These are phyloP conservation scores for Phaeosphaeria sp. DNA, from an alignment of 2,329 filamentous ascomycete genomes.

Conservation along the genomic window DNA sequence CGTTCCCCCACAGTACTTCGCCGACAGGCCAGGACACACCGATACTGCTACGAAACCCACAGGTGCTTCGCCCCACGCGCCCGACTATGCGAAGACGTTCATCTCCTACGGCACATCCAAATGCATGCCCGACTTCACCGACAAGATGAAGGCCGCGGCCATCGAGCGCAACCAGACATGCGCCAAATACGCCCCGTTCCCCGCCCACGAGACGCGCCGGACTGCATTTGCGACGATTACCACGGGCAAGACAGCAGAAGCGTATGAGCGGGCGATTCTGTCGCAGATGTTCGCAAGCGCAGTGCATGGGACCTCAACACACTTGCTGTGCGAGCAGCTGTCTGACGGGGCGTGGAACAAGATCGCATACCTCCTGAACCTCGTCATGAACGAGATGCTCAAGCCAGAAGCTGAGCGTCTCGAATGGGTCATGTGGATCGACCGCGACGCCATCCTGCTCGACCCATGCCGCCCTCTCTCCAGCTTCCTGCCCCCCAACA, in stretches of 20 bases:
- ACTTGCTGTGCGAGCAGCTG: constrained; percentile 50
- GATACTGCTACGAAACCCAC: background rate
- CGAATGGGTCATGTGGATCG: constrained; percentile 54
- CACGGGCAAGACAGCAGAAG: constrained; percentile 35
- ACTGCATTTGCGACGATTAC: constrained; percentile 47
- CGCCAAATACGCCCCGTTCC: constrained; percentile 19
- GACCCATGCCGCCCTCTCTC: constrained; percentile 51
- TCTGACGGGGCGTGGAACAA: constrained; percentile 55
- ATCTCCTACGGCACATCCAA: constrained; percentile 21
- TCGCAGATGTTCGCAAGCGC: constrained; percentile 51
- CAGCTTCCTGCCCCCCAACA: constrained; percentile 44
- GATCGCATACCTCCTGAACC: constrained; percentile 52
- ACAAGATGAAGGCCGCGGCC: constrained; percentile 12
- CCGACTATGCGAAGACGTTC: constrained; percentile 13
- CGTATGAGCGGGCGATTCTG: constrained; percentile 50
- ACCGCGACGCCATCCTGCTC: constrained; percentile 53
- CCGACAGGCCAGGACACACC: background rate
- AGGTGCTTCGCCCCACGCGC: background rate
- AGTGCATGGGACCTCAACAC: constrained; percentile 50
- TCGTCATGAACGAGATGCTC: constrained; percentile 44
- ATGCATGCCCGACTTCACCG: constrained; percentile 20
- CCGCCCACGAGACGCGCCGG: constrained; percentile 13
- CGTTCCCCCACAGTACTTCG: constrained; percentile 1
- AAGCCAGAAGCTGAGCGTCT: constrained; percentile 48
- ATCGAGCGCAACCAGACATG: constrained; percentile 17